Conservation (phyloP, 129 eudicot species). For the Tanacetum coccineum region DNA sequence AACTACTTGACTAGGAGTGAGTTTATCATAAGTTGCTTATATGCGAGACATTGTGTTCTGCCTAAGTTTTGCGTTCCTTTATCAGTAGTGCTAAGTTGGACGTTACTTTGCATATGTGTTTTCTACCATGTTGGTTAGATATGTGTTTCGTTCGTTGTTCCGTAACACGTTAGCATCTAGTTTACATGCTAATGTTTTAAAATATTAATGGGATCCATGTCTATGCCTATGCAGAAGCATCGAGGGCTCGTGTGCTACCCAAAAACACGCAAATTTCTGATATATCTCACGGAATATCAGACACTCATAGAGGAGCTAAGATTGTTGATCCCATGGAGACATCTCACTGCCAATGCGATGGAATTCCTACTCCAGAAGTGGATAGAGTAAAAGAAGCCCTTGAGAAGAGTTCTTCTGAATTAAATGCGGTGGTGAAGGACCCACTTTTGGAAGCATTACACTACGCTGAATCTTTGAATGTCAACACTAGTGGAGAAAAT, state of each 20-base stretch:
- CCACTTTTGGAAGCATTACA: conserved; percentile 74
- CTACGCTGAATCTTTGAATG: conserved; percentile 40
- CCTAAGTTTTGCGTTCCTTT: too few species aligned
- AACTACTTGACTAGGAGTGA: too few species aligned
- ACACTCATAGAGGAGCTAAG: conserved; percentile 45
- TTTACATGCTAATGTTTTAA: conserved; percentile 3
- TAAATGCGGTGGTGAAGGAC: conserved; percentile 58
- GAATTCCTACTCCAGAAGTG: conserved; percentile 47
- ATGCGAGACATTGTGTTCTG: too few species aligned
- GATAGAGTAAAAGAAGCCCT: conserved; percentile 50
- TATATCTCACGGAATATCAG: conserved; percentile 29
- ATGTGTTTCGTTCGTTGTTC: not conserved
- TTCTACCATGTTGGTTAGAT: too few species aligned
- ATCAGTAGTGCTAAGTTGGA: too few species aligned
- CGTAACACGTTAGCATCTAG: conserved; percentile 4
- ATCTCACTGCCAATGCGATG: conserved; percentile 15
- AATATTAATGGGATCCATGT: conserved; percentile 8
- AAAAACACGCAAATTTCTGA: conserved; percentile 40
- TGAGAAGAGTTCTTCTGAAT: conserved; percentile 47
- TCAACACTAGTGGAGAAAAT: conserved; percentile 22
- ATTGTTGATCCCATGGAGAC: conserved; percentile 49
- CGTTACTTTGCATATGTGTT: too few species aligned
- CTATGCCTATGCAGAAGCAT: conserved; percentile 33
- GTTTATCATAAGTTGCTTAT: too few species aligned
- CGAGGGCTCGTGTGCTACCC: conserved; percentile 26